Evolutionary conservation across 2,329 filamentous ascomycete species (phyloP).

Genomic region (Fusarium sterilihyphosum): DNA sequence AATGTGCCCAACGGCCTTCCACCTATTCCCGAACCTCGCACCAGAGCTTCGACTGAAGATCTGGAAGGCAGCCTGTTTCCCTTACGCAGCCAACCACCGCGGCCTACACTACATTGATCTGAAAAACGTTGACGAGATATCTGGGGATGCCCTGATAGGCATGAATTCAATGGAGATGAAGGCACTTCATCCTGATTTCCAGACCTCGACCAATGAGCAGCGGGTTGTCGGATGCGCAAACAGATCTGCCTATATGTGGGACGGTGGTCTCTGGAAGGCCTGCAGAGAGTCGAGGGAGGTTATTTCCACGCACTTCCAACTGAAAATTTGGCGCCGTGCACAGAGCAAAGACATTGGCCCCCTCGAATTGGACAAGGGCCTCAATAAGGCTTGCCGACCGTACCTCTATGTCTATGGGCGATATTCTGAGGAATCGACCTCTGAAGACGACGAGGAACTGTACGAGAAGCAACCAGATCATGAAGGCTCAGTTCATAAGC

Average conservation of each 20-base stretch:
- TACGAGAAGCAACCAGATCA: too few species aligned
- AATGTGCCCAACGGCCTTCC: fast-evolving
- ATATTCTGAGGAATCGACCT: fast-evolving
- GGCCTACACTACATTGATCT: background rate
- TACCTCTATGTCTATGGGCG: background rate
- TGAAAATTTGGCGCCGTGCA: fast-evolving
- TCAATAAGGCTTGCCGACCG: background rate
- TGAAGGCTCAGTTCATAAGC: too few species aligned
- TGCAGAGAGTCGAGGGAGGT: background rate
- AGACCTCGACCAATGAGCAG: background rate
- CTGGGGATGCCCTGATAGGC: too few species aligned
- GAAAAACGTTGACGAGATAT: too few species aligned
- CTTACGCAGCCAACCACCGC: fast-evolving
- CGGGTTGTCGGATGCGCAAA: background rate
- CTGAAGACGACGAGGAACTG: too few species aligned
- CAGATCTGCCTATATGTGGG: conserved; percentile 4
- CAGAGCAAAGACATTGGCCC: fast-evolving
- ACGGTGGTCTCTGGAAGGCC: conserved; percentile 4
- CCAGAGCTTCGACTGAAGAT: background rate
- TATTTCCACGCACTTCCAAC: background rate
- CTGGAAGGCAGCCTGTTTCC: background rate
- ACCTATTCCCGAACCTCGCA: background rate
- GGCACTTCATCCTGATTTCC: background rate
- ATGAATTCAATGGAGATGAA: background rate
- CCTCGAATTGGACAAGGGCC: background rate